A percentile compares a stretch with the other conserved stretches of the same genome.
Evolutionary conservation across 164 flowering plant species (phyloP).

Genomic region (Vitis rupestris): DNA sequence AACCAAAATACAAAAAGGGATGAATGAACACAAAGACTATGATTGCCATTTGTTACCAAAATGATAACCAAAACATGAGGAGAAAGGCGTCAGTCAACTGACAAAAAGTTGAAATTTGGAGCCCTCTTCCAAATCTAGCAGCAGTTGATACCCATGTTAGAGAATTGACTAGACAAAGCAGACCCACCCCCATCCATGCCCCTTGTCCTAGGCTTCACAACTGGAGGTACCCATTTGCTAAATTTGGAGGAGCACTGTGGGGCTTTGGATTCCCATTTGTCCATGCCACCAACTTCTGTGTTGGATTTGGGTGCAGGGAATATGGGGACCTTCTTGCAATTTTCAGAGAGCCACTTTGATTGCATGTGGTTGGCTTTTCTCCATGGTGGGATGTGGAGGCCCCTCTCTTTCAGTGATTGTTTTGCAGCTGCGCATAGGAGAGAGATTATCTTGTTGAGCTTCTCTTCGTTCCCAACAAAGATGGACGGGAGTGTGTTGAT

Average conservation of each 20-base stretch:
- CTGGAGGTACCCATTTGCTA: constrained; percentile 6
- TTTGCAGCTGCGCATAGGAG: constrained; percentile 20
- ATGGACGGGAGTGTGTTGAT: constrained; percentile 17
- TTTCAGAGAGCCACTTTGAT: constrained; percentile 26
- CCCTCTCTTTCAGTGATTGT: constrained; percentile 15
- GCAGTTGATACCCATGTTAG: constrained; percentile 1
- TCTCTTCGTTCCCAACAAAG: constrained; percentile 27
- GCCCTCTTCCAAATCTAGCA: background rate
- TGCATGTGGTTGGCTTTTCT: constrained; percentile 28
- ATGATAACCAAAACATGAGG: too few species aligned
- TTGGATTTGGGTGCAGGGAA: background rate
- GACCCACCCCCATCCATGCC: background rate
- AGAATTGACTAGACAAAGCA: background rate
- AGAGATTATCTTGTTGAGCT: constrained; percentile 14
- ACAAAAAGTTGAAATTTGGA: too few species aligned
- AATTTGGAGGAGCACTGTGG: background rate
- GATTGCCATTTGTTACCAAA: too few species aligned
- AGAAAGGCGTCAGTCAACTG: too few species aligned
- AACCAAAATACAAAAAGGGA: too few species aligned
- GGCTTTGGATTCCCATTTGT: background rate
- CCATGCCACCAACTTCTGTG: background rate
- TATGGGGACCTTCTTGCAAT: constrained; percentile 10
- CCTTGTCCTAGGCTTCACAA: constrained; percentile 3
- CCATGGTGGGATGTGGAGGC: constrained; percentile 31
- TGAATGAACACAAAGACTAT: too few species aligned